phyloP scores from a whole-genome alignment of 768 basidiomycete genomes.

The Amanita polypyramis region DNA sequence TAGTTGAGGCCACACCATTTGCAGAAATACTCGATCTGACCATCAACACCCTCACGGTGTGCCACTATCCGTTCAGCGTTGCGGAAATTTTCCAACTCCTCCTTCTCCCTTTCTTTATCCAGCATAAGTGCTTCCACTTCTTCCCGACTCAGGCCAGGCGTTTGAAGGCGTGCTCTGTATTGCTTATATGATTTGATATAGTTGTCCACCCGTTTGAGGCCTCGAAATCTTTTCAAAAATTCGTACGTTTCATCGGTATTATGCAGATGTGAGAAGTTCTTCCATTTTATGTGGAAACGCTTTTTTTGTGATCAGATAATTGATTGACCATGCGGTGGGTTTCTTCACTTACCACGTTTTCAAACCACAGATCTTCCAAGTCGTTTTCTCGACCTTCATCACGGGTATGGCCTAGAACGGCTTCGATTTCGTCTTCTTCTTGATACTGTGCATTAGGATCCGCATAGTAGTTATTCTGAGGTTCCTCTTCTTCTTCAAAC shows the following conservation, averaged over 20 bases:
- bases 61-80: slow-evolving; percentile 86
- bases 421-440: slow-evolving; percentile 86
- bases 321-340: slow-evolving; percentile 6
- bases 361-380: slow-evolving; percentile 72
- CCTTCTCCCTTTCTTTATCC: slow-evolving; percentile 84
- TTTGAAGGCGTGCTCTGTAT: slow-evolving; percentile 56
- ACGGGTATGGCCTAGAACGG: slow-evolving; percentile 76
- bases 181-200: slow-evolving; percentile 88
- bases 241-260: slow-evolving; percentile 99
- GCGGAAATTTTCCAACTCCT: slow-evolving; percentile 85
- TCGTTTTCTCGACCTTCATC: slow-evolving; percentile 76
- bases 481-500: slow-evolving; percentile 55
- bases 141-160: slow-evolving; percentile 67
- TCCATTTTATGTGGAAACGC: slow-evolving; percentile 99
- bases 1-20: slow-evolving; percentile 95
- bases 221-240: slow-evolving; percentile 90
- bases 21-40: slow-evolving; percentile 80
- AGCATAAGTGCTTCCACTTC: slow-evolving; percentile 84
- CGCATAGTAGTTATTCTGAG: slow-evolving; percentile 40
- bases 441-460: slow-evolving; percentile 44
- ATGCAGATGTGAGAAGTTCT: slow-evolving; percentile 94
- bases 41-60: slow-evolving; percentile 53
- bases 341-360: slow-evolving; percentile 62
- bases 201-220: slow-evolving; percentile 96
- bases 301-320: slow-evolving; percentile 19